Evolutionary conservation across 116 monocot species (phyloP).

Genomic region (Cymodocea nodosa): DNA sequence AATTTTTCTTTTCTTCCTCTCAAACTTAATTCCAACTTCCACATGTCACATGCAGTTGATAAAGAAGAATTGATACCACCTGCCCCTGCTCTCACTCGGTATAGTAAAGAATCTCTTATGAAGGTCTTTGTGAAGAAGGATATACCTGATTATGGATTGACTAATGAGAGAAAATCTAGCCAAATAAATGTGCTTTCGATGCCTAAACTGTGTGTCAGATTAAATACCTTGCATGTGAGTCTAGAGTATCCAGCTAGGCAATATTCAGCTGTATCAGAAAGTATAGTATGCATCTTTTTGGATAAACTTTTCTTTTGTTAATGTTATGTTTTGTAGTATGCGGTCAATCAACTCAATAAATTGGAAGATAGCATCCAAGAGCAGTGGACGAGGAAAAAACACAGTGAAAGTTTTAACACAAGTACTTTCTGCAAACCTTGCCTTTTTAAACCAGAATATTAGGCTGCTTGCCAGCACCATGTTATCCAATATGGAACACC

Average conservation of each 20-base stretch:
- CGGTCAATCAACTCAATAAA: constrained; percentile 58
- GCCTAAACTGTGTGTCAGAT: constrained; percentile 57
- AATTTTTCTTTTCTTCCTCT: background rate
- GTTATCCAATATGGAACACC: background rate
- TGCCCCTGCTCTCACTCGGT: constrained; percentile 76
- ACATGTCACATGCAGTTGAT: constrained; percentile 38
- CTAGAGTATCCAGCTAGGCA: background rate
- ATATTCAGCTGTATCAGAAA: background rate
- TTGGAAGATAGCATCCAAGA: constrained; percentile 89
- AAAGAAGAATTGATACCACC: constrained; percentile 85
- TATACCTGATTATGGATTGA: constrained; percentile 30
- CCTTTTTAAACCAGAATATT: background rate
- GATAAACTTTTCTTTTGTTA: background rate
- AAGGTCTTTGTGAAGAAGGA: constrained; percentile 82
- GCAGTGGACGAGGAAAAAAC: constrained; percentile 66
- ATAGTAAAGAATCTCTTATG: constrained; percentile 69
- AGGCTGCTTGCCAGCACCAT: background rate
- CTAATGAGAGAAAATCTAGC: constrained; percentile 55
- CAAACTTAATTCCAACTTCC: background rate
- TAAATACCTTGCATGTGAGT: constrained; percentile 89
- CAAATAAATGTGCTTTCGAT: constrained; percentile 62
- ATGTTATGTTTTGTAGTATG: constrained; percentile 46
- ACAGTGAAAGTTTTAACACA: constrained; percentile 38
- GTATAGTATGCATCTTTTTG: background rate
- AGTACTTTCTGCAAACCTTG: constrained; percentile 21